Evolutionary conservation across 352 stramenopile genomes (phyloP).

Genomic region (Phytophthora melonis): DNA sequence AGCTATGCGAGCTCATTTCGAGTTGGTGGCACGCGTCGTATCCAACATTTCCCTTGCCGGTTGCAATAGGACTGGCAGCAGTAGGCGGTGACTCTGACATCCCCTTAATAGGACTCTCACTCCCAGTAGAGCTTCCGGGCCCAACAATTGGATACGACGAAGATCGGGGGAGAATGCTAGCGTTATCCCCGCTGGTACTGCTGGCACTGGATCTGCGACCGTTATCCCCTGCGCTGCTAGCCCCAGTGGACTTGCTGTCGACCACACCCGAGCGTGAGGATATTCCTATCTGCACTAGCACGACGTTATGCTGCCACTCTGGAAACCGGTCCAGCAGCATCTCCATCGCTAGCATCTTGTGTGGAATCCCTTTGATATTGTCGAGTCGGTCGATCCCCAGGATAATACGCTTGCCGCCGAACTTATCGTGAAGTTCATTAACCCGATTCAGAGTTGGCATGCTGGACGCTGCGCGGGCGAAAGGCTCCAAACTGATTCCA

Average conservation of each 20-base stretch:
- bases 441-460: slow-evolving; percentile 66
- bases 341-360: slow-evolving; percentile 91
- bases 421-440: slow-evolving; percentile 80
- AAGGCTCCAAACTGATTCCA: slow-evolving; percentile 87
- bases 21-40: slow-evolving; percentile 67
- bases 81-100: slow-evolving; percentile 34
- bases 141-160: slow-evolving; percentile 37
- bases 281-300: slow-evolving; percentile 97
- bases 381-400: slow-evolving; percentile 88
- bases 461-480: slow-evolving; percentile 70
- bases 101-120: slow-evolving; percentile 42
- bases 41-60: slow-evolving; percentile 36
- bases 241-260: slow-evolving; percentile 33
- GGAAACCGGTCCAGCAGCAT: slow-evolving; percentile 85
- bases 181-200: slow-evolving; percentile 18
- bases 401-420: slow-evolving; percentile 85
- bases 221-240: slow-evolving; percentile 24
- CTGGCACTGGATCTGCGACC: slow-evolving; percentile 22
- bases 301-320: slow-evolving; percentile 95
- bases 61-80: slow-evolving; percentile 28
- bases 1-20: slow-evolving; percentile 82
- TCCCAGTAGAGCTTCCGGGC: slow-evolving; percentile 23
- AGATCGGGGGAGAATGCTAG: slow-evolving; percentile 25
- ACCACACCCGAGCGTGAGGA: slow-evolving; percentile 76
- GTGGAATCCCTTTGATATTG: slow-evolving; percentile 91